phyloP scores from a whole-genome alignment of 441 rosid genomes.

The Mallotus repandus region DNA sequence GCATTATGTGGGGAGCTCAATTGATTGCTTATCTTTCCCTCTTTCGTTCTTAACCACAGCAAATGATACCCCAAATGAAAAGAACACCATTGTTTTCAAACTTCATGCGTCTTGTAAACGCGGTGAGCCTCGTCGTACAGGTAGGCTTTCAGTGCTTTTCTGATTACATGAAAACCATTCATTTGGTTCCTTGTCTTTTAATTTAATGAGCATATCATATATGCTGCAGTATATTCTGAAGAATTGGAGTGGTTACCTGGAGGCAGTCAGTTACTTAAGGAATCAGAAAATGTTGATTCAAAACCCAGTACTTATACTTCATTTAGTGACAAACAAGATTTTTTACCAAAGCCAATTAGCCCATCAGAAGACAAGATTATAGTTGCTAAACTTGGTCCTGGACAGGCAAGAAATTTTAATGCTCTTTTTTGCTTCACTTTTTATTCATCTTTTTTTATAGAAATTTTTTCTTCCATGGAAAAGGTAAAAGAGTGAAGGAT shows the following conservation, averaged over 20 bases:
- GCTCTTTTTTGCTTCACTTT: neutral
- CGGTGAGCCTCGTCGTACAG: constrained; percentile 56
- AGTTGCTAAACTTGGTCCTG: constrained; percentile 81
- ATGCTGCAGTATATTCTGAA: constrained; percentile 58
- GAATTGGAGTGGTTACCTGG: constrained; percentile 78
- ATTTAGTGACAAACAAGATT: constrained; percentile 68
- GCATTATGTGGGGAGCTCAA: constrained; percentile 7
- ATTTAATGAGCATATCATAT: constrained; percentile 15
- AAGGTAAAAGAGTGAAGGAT: neutral
- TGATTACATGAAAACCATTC: neutral
- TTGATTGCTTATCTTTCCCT: neutral
- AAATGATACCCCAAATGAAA: constrained; percentile 84
- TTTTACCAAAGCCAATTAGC: constrained; percentile 55
- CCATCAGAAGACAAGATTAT: constrained; percentile 48
- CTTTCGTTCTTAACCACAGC: constrained; percentile 40
- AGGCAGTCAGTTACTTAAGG: constrained; percentile 79
- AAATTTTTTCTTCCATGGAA: neutral
- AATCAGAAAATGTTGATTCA: constrained; percentile 41
- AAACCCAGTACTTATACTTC: constrained; percentile 78
- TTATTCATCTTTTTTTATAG: neutral
- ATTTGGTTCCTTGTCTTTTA: constrained; percentile 13
- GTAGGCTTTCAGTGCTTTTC: constrained; percentile 36
- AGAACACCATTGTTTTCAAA: constrained; percentile 91
- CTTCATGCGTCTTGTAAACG: constrained; percentile 65
- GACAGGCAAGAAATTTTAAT: constrained; percentile 51